Base-by-base conservation (phyloP, 768 basidiomycete genomes). In the Psilocybe cyanescens region DNA sequence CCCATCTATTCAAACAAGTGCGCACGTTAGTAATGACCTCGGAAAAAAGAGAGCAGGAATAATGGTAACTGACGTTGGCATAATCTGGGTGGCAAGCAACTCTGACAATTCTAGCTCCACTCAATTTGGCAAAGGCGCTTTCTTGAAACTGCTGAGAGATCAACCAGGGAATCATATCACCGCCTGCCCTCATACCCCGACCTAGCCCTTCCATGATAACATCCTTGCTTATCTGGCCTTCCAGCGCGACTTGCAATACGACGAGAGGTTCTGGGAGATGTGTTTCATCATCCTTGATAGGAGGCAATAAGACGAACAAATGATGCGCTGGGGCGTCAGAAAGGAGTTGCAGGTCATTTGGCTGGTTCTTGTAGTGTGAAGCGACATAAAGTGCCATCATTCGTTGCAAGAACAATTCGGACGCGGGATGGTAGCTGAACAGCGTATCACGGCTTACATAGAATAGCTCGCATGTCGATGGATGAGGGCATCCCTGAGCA, bases 321-420 rank as follows among this genome's bases (percentile, higher is more conserved):
- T 96, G 94, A 71, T 99, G 97, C 0, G 95, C 96, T 0, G 97
- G 97, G 0, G 97, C 97, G 68, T 99, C 97, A 9, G 91, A 93
- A 74, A 99, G 86, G 55, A 99, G 84, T 74, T 99, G 97, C n/a
- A 99, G 82, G 72, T 99, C 97, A 72, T 99, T 99, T 17, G 97
- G 97, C 70, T 96, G 94, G 75, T 99, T 99, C 77, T 99, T 99
- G 81, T 99, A 99, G 73, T 99, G 97, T 54, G 91, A 92, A 1
- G 97, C 94, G 55, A 99, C 97, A 74, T 98, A 99, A 1, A 99
- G 82, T 16, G 94, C 90, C 95, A 98, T 97, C 91, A 99, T 95
- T 37, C 96, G 87, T 75, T 99, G 97, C 30, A 99, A 83, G 80
- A 99, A 99, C 33, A 93, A 83, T 74, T 99, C 97, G n/a, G 91